Evolutionary conservation across 2,329 filamentous ascomycete genomes (phyloP).

Genomic region (Tympanopsis confertula): DNA sequence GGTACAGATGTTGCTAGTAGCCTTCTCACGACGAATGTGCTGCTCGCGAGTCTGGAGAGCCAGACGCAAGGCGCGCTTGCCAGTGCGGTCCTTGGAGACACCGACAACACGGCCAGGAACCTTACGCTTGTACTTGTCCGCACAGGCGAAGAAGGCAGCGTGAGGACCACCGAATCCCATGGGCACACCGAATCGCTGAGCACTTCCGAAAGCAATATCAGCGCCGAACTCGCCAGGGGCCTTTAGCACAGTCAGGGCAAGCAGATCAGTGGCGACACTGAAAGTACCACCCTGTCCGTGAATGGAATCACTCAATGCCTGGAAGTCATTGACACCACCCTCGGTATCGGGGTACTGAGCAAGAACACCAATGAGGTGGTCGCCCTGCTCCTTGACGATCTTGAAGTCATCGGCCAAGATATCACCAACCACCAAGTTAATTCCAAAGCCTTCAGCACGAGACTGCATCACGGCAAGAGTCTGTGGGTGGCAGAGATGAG

Average conservation of each 20-base stretch:
- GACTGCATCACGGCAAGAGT: slow-evolving; percentile 75
- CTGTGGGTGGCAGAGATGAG: slow-evolving; percentile 70
- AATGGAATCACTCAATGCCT: slow-evolving; percentile 60
- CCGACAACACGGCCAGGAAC: slow-evolving; percentile 85
- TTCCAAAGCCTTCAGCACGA: slow-evolving; percentile 82
- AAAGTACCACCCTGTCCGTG: slow-evolving; percentile 71
- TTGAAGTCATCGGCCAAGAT: slow-evolving; percentile 53
- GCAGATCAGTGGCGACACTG: slow-evolving; percentile 77
- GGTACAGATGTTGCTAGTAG: slow-evolving; percentile 94
- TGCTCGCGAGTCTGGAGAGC: slow-evolving; percentile 89
- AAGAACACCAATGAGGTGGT: slow-evolving; percentile 76
- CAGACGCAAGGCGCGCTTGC: slow-evolving; percentile 69
- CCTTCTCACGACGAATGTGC: slow-evolving; percentile 91
- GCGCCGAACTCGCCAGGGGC: slow-evolving; percentile 90
- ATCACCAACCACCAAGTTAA: slow-evolving; percentile 65
- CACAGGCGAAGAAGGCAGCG: slow-evolving; percentile 87
- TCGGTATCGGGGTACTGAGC: slow-evolving; percentile 92
- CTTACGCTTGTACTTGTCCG: slow-evolving; percentile 85
- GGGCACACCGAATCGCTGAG: slow-evolving; percentile 83
- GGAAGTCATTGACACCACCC: slow-evolving; percentile 68
- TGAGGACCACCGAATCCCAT: slow-evolving; percentile 91
- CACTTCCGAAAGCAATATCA: slow-evolving; percentile 86
- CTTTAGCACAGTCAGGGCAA: slow-evolving; percentile 76
- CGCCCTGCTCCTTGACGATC: slow-evolving; percentile 61
- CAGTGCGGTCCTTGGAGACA: slow-evolving; percentile 80